Evolutionary conservation across 305 asterid genomes (phyloP).

Genomic region (Stenogyne calaminthoides): DNA sequence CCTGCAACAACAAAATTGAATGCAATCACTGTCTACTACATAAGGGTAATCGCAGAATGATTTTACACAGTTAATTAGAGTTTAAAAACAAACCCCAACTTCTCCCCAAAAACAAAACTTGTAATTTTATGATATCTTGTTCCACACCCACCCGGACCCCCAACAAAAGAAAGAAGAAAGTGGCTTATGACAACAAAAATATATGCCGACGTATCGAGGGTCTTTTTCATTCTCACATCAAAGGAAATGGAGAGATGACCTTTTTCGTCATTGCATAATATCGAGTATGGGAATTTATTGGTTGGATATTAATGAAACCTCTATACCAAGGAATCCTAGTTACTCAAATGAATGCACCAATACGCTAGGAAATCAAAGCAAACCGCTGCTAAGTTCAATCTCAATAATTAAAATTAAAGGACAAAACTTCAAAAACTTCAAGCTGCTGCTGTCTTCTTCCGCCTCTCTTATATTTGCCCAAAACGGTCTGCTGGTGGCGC

Average conservation of each 20-base stretch:
- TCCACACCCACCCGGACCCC: not conserved
- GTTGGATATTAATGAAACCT: too few relatives aligned
- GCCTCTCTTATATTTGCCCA: too few relatives aligned
- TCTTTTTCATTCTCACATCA: conserved; percentile 6
- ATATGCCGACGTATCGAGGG: not conserved
- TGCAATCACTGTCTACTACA: not conserved
- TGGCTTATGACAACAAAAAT: not conserved
- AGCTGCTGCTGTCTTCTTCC: too few relatives aligned
- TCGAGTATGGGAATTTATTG: not conserved
- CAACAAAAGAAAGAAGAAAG: not conserved
- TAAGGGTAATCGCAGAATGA: not conserved
- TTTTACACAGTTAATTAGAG: too few relatives aligned
- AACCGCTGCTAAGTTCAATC: too few relatives aligned
- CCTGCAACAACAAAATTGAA: not conserved
- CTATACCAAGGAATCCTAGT: too few relatives aligned
- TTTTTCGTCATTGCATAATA: not conserved
- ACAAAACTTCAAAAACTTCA: too few relatives aligned
- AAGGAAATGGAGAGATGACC: not conserved
- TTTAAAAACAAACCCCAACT: not conserved
- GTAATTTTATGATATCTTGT: not conserved
- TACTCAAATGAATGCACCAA: too few relatives aligned
- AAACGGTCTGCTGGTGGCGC: too few relatives aligned
- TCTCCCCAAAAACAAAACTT: not conserved
- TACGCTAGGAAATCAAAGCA: too few relatives aligned
- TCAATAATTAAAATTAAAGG: too few relatives aligned